Conservation (phyloP, 768 basidiomycete genomes). For the Auricularia cornea region DNA sequence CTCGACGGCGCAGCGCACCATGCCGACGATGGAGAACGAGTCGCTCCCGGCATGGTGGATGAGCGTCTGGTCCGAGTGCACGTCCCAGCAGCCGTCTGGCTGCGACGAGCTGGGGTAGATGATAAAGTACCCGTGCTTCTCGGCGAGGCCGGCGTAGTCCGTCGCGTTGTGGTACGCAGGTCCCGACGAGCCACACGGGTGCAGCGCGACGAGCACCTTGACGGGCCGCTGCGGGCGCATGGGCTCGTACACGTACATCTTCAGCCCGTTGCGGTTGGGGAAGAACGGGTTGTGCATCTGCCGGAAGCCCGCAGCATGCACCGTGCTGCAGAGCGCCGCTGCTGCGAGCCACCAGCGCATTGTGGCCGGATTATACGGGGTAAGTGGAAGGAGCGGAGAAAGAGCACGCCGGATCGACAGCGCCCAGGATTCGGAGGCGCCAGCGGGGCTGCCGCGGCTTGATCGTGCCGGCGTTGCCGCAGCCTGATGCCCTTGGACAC, state of each 20-base stretch:
- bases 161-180: background rate
- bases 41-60: background rate
- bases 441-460: too few species aligned
- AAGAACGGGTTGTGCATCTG: background rate
- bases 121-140: background rate
- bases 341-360: too few species aligned
- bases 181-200: background rate
- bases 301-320: background rate
- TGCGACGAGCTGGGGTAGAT: background rate
- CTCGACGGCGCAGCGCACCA: background rate
- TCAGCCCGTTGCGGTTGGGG: background rate
- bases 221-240: background rate
- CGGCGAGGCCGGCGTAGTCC: background rate
- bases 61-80: background rate
- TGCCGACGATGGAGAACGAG: background rate
- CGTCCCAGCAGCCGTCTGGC: background rate
- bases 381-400: too few species aligned
- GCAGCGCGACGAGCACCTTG: background rate
- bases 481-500: too few species aligned
- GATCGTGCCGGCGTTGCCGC: too few species aligned
- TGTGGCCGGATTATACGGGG: too few species aligned
- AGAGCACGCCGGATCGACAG: too few species aligned
- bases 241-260: background rate
- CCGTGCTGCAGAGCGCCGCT: background rate
- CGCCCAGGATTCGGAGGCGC: too few species aligned